Percentiles rank a stretch among this genome's conserved stretches.
Evolutionary conservation across 768 basidiomycete species (phyloP).

Genomic region (Pilatotrama ljubarskyi): DNA sequence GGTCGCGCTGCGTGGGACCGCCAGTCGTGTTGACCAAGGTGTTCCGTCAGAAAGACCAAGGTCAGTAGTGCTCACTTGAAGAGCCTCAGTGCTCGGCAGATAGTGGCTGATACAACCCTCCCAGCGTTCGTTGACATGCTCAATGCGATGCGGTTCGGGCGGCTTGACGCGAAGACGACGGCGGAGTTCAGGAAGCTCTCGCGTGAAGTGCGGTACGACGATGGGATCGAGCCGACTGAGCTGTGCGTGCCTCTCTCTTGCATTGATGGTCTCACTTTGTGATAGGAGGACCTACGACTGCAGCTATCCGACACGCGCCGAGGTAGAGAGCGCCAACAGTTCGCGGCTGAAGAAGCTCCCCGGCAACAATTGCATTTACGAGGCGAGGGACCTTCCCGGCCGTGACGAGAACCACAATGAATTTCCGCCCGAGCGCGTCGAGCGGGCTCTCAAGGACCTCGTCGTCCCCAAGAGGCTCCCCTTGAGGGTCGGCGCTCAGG

Average conservation of each 20-base stretch:
- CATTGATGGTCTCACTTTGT: no score
- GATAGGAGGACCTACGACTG: background rate
- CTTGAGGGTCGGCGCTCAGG: constrained; percentile 74
- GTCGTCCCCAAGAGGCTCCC: constrained; percentile 47
- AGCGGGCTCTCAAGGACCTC: constrained; percentile 55
- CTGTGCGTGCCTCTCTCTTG: constrained; percentile 45
- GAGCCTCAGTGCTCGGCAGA: no score
- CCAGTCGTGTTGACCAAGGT: constrained; percentile 67
- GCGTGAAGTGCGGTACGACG: constrained; percentile 59
- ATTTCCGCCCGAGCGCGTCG: constrained; percentile 41
- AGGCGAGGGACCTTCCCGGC: constrained; percentile 48
- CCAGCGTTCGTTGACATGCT: constrained; percentile 76
- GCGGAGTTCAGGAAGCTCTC: constrained; percentile 55
- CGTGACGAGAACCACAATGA: constrained; percentile 42
- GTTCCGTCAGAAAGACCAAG: constrained; percentile 85
- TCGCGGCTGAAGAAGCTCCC: constrained; percentile 47
- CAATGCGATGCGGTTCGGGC: constrained; percentile 83
- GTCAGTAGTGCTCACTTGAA: constrained; percentile 32
- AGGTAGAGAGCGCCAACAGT: constrained; percentile 73
- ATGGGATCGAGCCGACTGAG: constrained; percentile 81
- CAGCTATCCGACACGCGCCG: constrained; percentile 68
- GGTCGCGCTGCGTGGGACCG: constrained; percentile 61
- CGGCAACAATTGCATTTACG: constrained; percentile 41
- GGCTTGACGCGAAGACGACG: constrained; percentile 45
- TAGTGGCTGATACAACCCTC: background rate